Conservation (phyloP, 768 basidiomycete species). For the Boletus rubropictus region DNA sequence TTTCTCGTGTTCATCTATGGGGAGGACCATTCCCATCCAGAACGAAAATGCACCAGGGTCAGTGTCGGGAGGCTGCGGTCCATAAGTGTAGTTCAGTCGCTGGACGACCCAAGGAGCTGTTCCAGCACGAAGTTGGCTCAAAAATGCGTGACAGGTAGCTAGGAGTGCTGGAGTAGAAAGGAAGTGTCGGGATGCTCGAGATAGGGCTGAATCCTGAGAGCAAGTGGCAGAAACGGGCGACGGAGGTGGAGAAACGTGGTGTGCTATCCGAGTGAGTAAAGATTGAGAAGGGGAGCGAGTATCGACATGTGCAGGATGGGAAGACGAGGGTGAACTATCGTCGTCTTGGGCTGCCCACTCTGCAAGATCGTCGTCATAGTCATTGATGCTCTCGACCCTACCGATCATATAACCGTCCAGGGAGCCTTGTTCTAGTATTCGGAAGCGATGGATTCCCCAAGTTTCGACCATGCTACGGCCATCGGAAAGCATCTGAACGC, state of each 20-base stretch:
- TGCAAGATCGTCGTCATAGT: slow-evolving; percentile 32
- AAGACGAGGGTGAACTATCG: slow-evolving; percentile 8
- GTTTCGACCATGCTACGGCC: slow-evolving; percentile 85
- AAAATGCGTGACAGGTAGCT: slow-evolving; percentile 53
- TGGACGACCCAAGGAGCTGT: slow-evolving; percentile 93
- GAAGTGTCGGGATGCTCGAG: slow-evolving; percentile 1
- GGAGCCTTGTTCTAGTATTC: slow-evolving; percentile 75
- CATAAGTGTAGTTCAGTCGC: slow-evolving; percentile 72
- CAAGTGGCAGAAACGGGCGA: background rate
- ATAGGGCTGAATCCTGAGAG: slow-evolving; percentile 3
- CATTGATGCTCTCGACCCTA: slow-evolving; percentile 57
- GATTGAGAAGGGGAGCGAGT: slow-evolving; percentile 7
- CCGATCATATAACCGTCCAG: slow-evolving; percentile 90
- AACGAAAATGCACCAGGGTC: slow-evolving; percentile 74
- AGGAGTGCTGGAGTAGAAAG: slow-evolving; percentile 35
- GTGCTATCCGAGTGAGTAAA: slow-evolving; percentile 12
- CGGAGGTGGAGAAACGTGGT: slow-evolving; percentile 8
- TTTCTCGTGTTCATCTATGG: slow-evolving; percentile 88
- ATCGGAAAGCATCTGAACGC: slow-evolving; percentile 82
- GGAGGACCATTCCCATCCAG: slow-evolving; percentile 87
- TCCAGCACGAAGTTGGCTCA: slow-evolving; percentile 56
- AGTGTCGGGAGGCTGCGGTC: slow-evolving; percentile 55
- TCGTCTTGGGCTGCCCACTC: slow-evolving; percentile 22
- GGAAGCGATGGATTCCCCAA: slow-evolving; percentile 67
- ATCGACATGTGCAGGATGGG: slow-evolving; percentile 3